phyloP scores from a whole-genome alignment of 495 filamentous ascomycete genomes.

The Copromyces sp. region DNA sequence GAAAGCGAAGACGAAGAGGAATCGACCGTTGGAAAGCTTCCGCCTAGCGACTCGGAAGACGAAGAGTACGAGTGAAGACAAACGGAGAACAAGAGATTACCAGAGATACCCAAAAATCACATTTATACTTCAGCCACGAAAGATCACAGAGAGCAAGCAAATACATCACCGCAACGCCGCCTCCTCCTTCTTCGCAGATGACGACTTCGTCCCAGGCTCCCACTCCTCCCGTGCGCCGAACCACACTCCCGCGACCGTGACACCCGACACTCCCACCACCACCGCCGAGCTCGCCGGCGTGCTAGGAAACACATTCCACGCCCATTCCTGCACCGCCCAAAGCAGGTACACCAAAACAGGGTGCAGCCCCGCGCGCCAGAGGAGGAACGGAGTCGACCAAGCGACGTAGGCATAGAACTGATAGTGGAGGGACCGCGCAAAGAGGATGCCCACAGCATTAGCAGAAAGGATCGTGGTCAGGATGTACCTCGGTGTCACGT shows the following conservation, averaged over 20 bases:
- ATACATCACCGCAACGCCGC: constrained; percentile 9
- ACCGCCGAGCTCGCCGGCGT: constrained; percentile 65
- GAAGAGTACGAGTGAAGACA: constrained; percentile 33
- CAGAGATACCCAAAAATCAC: neutral
- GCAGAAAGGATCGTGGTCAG: constrained; percentile 70
- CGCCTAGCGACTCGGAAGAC: constrained; percentile 58
- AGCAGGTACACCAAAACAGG: constrained; percentile 58
- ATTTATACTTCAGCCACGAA: neutral
- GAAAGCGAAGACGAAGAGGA: constrained; percentile 58
- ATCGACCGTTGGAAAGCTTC: constrained; percentile 72
- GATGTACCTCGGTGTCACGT: constrained; percentile 64
- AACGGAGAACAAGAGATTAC: neutral
- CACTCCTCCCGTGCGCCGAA: constrained; percentile 43
- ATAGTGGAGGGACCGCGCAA: constrained; percentile 86
- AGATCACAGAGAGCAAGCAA: neutral
- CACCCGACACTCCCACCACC: constrained; percentile 60
- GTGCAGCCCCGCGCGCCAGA: constrained; percentile 72
- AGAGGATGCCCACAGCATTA: constrained; percentile 77
- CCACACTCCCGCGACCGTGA: constrained; percentile 56
- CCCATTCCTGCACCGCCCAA: constrained; percentile 88
- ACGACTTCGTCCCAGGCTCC: constrained; percentile 7
- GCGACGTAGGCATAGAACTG: constrained; percentile 93
- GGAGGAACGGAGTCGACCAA: constrained; percentile 83
- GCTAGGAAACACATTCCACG: constrained; percentile 95
- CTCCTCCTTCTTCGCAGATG: constrained; percentile 15